Evolutionary conservation across 345 rosid genomes (phyloP), one percentile per base, ranked within the genome.

Genomic region (Rhodomyrtus tomentosa): DNA sequence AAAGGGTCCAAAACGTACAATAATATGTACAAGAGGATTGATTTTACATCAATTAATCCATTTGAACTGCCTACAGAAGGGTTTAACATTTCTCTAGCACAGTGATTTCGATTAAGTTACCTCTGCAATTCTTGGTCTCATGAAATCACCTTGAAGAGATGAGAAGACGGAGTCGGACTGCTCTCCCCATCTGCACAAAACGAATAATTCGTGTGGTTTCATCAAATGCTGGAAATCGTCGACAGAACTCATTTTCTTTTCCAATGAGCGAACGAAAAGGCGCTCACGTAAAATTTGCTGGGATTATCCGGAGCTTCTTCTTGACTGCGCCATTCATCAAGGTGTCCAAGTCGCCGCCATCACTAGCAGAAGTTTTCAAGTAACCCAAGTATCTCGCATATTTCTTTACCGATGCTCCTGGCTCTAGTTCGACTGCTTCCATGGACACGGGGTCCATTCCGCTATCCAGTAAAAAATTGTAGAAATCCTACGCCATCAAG

Each of bases 251-350:
- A 6, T 68, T 62, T 29, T 18, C 10, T 29, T 62, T 15, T 62
- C 40, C 20, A n/a, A 9, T 10, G 27, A 42, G 24, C 50, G 22
- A 29, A 84, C 2, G 38, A n/a, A 20, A 74, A 38, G 55, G 42
- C 20, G 45, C 87, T 29, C 87, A 94, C 98, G 85, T 58, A 84
- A 95, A 86, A 58, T 92, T 93, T 50, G 84, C 83, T 3, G 99
- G 99, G 87, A 96, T 94, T 74, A 96, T 93, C 90, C 90, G 91
- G 55, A 96, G 98, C 87, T 95, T 96, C 76, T 90, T 87, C 87
- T 85, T 94, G 50, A 96, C 91, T 32, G 83, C 87, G 45, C 95
- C 98, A 80, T 96, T 94, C 98, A 96, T 93, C 82, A 96, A 86
- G 83, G 20, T 85, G 82, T 86, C 84, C 87, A 93, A 45, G 82